Evolutionary conservation across 1,284 basidiomycete species (phyloP).

Genomic region (Salmacisia buchloeana): DNA sequence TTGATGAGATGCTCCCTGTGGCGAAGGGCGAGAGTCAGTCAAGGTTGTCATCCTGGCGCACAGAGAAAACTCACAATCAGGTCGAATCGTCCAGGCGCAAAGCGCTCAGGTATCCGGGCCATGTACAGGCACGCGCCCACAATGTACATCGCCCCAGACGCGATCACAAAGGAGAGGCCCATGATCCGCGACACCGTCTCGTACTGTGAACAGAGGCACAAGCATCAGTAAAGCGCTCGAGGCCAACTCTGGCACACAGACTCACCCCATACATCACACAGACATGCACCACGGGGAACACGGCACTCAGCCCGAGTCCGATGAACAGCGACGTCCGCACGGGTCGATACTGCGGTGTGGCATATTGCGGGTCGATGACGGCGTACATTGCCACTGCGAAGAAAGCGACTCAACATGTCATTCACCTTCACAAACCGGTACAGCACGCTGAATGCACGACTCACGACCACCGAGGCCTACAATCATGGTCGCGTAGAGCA

Average conservation of each 20-base stretch:
- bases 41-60: background rate
- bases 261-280: constrained; percentile 51
- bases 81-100: constrained; percentile 74
- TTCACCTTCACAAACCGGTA: background rate
- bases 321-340: constrained; percentile 76
- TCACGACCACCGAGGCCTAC: constrained; percentile 57
- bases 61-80: constrained; percentile 55
- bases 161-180: constrained; percentile 31
- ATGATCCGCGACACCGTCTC: constrained; percentile 34
- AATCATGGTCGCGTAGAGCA: constrained; percentile 53
- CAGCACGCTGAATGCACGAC: constrained; percentile 54
- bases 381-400: constrained; percentile 61
- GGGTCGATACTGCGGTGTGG: constrained; percentile 68
- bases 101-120: constrained; percentile 72
- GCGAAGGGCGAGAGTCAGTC: background rate
- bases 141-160: constrained; percentile 38
- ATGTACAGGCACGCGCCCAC: constrained; percentile 53
- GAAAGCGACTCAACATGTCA: background rate
- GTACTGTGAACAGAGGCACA: constrained; percentile 53
- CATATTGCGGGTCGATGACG: constrained; percentile 73
- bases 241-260: background rate
- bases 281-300: constrained; percentile 68
- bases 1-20: constrained; percentile 41
- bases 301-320: constrained; percentile 67
- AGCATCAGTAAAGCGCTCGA: background rate